Conservation (phyloP, 805 yeast genomes). For the Saturnispora kantuleensis region DNA sequence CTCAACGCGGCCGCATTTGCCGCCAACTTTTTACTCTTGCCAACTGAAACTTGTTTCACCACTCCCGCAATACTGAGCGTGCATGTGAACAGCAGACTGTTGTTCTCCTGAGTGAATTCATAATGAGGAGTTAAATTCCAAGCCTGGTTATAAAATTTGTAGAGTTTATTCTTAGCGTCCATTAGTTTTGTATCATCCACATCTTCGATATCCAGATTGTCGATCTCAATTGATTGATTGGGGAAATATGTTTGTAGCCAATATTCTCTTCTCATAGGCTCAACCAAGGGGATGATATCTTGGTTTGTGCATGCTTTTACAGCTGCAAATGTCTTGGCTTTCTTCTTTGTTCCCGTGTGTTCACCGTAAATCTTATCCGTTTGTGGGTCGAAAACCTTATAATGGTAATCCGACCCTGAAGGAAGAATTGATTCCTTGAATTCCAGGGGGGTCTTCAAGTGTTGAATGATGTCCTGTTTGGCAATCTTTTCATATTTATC, state of each 20-base stretch:
- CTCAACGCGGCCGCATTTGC: constrained; percentile 8
- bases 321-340: constrained; percentile 6
- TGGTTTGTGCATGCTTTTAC: constrained; percentile 3
- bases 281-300: not conserved
- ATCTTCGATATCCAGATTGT: not conserved
- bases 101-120: not conserved
- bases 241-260: constrained; percentile 5
- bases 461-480: constrained; percentile 4
- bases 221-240: not conserved
- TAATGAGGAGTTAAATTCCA: not conserved
- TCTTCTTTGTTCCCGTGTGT: constrained; percentile 5
- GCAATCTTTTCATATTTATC: not conserved
- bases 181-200: not conserved
- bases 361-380: not conserved
- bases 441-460: not conserved
- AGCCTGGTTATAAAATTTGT: not conserved
- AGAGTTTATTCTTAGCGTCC: not conserved
- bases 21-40: constrained; percentile 11
- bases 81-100: constrained; percentile 4
- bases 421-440: not conserved
- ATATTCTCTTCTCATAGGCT: not conserved
- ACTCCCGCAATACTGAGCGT: not conserved
- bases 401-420: not conserved
- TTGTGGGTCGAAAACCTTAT: not conserved
- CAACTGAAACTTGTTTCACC: not conserved